Base-by-base conservation (phyloP, 352 stramenopile species). In the Thalassiosira ordinaria region DNA sequence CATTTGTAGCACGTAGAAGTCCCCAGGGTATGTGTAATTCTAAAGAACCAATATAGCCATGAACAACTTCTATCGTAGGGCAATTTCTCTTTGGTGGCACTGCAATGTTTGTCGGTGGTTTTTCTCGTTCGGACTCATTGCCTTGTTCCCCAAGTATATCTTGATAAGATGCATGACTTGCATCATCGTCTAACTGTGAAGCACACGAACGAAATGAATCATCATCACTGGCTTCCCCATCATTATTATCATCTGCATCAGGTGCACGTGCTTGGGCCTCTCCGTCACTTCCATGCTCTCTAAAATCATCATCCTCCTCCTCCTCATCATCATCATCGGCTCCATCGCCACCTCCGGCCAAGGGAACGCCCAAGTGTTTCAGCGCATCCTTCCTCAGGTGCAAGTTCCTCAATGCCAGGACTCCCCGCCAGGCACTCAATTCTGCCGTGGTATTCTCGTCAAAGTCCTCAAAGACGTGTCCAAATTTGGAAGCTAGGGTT, bases 11-110 rank as follows among this genome's bases (percentile, higher is more conserved):
- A 29, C 74, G 56, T 9, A 89, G 16, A 7, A 89, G 29, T 29
- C 55, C 60, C 88, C 88, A 93, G 27, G 88, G 88, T 49, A 93
- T 91, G 11, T 80, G 55, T 8, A 93, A 60, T 53, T 90, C 76
- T 14, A 93, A 77, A 5, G 74, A 84, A 13, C 88, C 88, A 49
- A 93, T 85, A 18, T 69, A 72, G 60, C 88, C 88, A 74, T 88
- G 85, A 0, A 51, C 60, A 64, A 93, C 82, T 82, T 91, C 69
- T 14, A 93, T 63, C 11, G 82, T 74, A 65, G 62, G 84, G 0
- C n/a, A 26, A n/a, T 60, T 64, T 14, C 22, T 35, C 24, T 64
- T 53, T 31, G 13, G 27, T 18, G 56, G 51, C 7, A 11, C 47
- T 9, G 39, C 29, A 31, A 51, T 66, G 51, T 59, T 55, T 61